Percentiles rank a stretch among this genome's conserved stretches.
These are phyloP conservation scores for Lentinus tigrinus DNA, from an alignment of 768 basidiomycete genomes.

Conservation along the genomic window DNA sequence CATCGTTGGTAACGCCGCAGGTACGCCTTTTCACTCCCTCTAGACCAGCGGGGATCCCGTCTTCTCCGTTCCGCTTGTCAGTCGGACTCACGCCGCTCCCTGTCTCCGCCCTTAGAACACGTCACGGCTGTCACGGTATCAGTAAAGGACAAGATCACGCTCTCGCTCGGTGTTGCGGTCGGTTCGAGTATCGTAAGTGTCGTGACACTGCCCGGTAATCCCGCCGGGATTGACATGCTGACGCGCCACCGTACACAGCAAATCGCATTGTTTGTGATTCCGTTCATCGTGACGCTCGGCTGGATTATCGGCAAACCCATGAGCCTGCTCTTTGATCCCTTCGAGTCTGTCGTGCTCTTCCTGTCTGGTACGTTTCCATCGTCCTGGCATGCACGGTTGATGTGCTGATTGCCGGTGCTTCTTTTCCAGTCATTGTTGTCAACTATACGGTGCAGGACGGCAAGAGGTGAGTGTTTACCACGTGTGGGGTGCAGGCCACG, in stretches of 20 bases:
- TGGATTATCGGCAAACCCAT: slow-evolving; percentile 84
- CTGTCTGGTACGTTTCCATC: slow-evolving; percentile 35
- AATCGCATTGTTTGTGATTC: slow-evolving; percentile 84
- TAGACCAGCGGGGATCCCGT: neutral
- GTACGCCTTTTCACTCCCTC: slow-evolving; percentile 20
- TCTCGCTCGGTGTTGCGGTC: slow-evolving; percentile 88
- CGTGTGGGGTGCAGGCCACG: neutral
- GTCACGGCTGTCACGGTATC: slow-evolving; percentile 90
- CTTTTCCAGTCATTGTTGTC: slow-evolving; percentile 35
- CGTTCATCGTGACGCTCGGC: slow-evolving; percentile 75
- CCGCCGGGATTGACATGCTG: neutral
- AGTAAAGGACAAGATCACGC: slow-evolving; percentile 83
- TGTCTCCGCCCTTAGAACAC: slow-evolving; percentile 53
- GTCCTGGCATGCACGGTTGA: neutral
- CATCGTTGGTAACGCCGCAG: slow-evolving; percentile 87
- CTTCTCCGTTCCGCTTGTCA: no score
- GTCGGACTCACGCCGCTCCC: neutral
- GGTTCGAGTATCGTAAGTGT: slow-evolving; percentile 74
- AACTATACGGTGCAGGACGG: slow-evolving; percentile 88
- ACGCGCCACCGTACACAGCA: slow-evolving; percentile 43
- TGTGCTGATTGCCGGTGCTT: neutral
- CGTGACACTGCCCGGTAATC: neutral
- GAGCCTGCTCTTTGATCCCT: slow-evolving; percentile 84
- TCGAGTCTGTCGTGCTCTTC: slow-evolving; percentile 71
- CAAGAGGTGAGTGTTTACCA: slow-evolving; percentile 43